Base-by-base conservation (phyloP, 805 yeast species). In the Saccharomycopsis sp. region DNA sequence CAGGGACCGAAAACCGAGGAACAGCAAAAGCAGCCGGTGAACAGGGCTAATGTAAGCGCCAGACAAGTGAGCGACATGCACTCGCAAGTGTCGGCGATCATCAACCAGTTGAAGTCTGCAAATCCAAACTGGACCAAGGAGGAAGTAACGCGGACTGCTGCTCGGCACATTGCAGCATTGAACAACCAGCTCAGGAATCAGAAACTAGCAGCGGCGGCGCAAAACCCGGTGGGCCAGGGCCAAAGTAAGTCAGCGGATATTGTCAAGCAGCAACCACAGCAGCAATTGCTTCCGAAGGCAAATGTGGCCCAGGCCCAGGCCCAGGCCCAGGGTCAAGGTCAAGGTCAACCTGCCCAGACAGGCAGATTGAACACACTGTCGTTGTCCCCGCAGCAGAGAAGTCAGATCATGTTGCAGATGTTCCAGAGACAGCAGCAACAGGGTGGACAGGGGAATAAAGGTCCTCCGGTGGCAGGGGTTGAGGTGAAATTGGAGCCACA, bases 61-160 rank as follows among this genome's bases (percentile, higher is more conserved):
- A 12, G 25, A 30, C 18, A 26, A 32, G n/a, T 31, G 7, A 22
- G 23, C 6, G 10, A 12, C 21, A 41, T 43, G 18, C 48, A 32
- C 71, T 75, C 77, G 1, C 84, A 78, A 50, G 80, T 78, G 3
- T 69, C 81, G 7, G 78, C 81, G 1, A 69, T 78, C 31, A 72
- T 78, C 43, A 73, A 67, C 49, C 75, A 77, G 34, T 77, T 78
- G 40, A 82, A 77, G 53, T 60, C 69, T n/a, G 76, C 76, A 50
- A 72, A 78, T 53, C 86, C 86, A 1, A 69, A 66, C 23, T 59
- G 76, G 53, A 64, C 75, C 8, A 75, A 75, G 46, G 79, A 73
- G 42, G 80, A 78, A 51, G 82, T 78, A 1, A 74, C 80, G 2
- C 70, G 73, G 43, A 63, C 77, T 42, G 84, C 85, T 2, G 80